Evolutionary conservation across 2,329 filamentous ascomycete genomes (phyloP).

Genomic region (Beauveria brongniartii): DNA sequence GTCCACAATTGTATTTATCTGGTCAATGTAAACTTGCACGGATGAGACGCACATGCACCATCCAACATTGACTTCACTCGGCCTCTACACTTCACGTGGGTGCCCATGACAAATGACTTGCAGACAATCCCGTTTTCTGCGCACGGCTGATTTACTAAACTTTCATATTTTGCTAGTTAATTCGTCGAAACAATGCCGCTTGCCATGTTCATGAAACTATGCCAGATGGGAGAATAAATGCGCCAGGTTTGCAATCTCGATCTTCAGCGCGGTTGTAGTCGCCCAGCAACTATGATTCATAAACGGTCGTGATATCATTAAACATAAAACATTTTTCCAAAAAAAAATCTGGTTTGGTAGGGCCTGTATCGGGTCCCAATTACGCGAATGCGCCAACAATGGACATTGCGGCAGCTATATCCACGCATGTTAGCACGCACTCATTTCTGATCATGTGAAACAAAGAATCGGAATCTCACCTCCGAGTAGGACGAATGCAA

Average conservation of each 20-base stretch:
- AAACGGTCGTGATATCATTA: not conserved
- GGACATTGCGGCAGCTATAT: conserved; percentile 36
- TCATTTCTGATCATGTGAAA: not conserved
- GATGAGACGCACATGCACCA: too few species aligned
- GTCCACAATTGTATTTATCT: not conserved
- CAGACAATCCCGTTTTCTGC: too few species aligned
- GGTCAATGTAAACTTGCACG: too few species aligned
- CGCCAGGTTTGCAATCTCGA: not conserved
- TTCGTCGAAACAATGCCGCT: not conserved
- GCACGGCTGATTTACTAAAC: too few species aligned
- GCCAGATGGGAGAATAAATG: not conserved
- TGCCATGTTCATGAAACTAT: not conserved
- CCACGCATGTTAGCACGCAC: not conserved
- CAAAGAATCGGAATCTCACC: conserved; percentile 27
- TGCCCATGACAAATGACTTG: too few species aligned
- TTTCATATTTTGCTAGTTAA: too few species aligned
- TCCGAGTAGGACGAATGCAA: conserved; percentile 42
- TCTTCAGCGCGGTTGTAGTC: not conserved
- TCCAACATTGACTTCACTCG: too few species aligned
- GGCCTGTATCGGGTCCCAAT: not conserved
- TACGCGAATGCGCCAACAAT: conserved; percentile 39
- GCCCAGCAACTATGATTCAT: not conserved
- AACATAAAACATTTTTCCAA: not conserved
- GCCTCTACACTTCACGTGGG: too few species aligned
- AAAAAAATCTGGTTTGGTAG: not conserved